phyloP scores from a whole-genome alignment of 2,329 filamentous ascomycete species.

The Fusarium circinatum region DNA sequence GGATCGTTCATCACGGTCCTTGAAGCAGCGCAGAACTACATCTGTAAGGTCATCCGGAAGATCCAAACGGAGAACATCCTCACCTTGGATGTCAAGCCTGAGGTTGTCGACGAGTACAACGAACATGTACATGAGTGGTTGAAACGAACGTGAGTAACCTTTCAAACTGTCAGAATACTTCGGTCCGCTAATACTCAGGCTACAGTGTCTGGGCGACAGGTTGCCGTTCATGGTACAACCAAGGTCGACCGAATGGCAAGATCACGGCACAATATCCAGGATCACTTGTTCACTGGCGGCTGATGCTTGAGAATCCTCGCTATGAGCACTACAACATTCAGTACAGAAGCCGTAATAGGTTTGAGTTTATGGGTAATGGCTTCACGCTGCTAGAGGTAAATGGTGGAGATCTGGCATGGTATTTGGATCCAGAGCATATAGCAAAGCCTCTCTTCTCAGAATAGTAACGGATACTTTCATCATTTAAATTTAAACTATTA shows the following conservation, averaged over 20 bases:
- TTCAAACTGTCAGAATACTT: background rate
- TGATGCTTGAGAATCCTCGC: background rate
- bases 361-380: slow-evolving; percentile 19
- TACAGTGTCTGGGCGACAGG: slow-evolving; percentile 11
- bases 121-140: slow-evolving; percentile 11
- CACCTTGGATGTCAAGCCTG: background rate
- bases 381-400: background rate
- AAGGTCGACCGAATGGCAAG: slow-evolving; percentile 1
- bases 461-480: background rate
- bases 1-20: slow-evolving; percentile 13
- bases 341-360: slow-evolving; percentile 14
- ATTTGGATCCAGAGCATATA: slow-evolving; percentile 5
- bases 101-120: slow-evolving; percentile 1
- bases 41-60: slow-evolving; percentile 16
- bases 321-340: slow-evolving; percentile 12
- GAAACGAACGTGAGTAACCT: background rate
- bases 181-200: background rate
- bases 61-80: slow-evolving; percentile 20
- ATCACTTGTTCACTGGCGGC: slow-evolving; percentile 12
- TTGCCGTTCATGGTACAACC: slow-evolving; percentile 13
- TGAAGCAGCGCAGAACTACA: slow-evolving; percentile 13
- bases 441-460: slow-evolving; percentile 6
- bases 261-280: slow-evolving; percentile 13
- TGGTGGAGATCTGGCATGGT: slow-evolving; percentile 9
- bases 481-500: accelerated